Evolutionary conservation across 495 filamentous ascomycete species (phyloP), one percentile per base, ranked within the genome.

Genomic region (Podospora didyma): DNA sequence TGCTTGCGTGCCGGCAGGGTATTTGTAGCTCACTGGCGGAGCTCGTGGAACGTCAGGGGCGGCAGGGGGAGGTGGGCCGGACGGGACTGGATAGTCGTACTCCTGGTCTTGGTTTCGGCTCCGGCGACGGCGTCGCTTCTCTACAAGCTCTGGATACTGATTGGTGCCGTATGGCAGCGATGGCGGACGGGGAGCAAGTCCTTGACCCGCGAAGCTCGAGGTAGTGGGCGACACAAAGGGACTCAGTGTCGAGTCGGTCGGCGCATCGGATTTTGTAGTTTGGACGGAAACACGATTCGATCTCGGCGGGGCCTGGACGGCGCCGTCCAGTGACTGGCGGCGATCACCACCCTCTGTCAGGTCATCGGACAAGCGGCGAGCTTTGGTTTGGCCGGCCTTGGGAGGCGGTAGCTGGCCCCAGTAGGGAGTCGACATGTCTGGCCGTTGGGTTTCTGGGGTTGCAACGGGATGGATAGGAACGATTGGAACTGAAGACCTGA

Each of bases 11-110:
- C 64, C 69, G 54, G 82, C 74, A 22, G 79, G 75, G 19, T 77
- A 69, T 56, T 70, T 76, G 64, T 84, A 87, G 42, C 81, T 83
- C n/a, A 79, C 67, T 1, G 84, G 80, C 21, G 80, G 82, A 22
- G 76, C 75, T 63, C 77, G 78, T 4, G 84, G 83, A 2, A 75
- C 79, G 52, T 86, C 84, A 50, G 84, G 81, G 21, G 79, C 84
- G 42, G 78, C 75, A 54, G 82, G 82, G 6, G 74, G 80, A 34
- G 70, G 55, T 3, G 62, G 58, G 24, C 35, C 60, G 4, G 58
- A 55, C 45, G 68, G 65, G 21, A 62, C 49, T 53, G 69, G 47
- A 58, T 58, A 58, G 2, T 62, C 60, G 22, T 53, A 39, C 7
- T 67, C 69, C 31, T 70, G 66, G 28, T 72, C 69, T 45, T 69